Evolutionary conservation across 176 grass and related monocot genomes (phyloP), one percentile per base, ranked within the genome.

Genomic region (Phoenix dactylifera): DNA sequence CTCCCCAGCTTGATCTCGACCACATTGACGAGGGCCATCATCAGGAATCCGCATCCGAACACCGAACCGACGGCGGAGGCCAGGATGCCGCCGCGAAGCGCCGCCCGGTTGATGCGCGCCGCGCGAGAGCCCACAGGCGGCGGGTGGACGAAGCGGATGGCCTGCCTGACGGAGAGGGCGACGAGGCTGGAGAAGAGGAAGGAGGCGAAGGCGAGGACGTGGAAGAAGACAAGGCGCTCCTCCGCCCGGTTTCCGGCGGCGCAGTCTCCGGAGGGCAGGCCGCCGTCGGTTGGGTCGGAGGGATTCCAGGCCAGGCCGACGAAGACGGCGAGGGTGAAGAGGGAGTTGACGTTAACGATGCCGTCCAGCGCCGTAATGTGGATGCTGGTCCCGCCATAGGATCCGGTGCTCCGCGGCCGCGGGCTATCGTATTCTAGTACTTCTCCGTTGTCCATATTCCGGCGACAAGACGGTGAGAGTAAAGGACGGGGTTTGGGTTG

Each of bases 131-230:
- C 52, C 30, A 4, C 18, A 57, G 54, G 65, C 35, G 35, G 35
- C 19, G 54, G 75, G 15, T 23, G 69, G 44, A 64, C 69, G 25
- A 74, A 44, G 62, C 93, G 93, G 66, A 88, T 80, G 62, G 83
- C 70, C 87, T 85, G 93, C 81, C 88, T 97, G 69, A 97, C 87
- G 84, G 87, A 97, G 78, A 97, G 93, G 28, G 84, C 87, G 66
- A 97, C 70, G 62, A 97, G 72, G 62, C 87, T 91, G 81, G 93
- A 97, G 87, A 97, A 91, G 66, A 91, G 87, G 75, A 97, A 97
- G 84, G 72, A 91, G 6, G 80, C 70, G 73, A 97, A 97, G 64
- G 87, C 78, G 55, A 97, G 73, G 5, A 97, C 84, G 78, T 97
- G 81, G 78, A 97, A 91, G 30, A 74, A 69, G 22, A 97, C 81